Evolutionary conservation across 2,329 filamentous ascomycete species (phyloP).

Genomic region (Lachnellula suecica): DNA sequence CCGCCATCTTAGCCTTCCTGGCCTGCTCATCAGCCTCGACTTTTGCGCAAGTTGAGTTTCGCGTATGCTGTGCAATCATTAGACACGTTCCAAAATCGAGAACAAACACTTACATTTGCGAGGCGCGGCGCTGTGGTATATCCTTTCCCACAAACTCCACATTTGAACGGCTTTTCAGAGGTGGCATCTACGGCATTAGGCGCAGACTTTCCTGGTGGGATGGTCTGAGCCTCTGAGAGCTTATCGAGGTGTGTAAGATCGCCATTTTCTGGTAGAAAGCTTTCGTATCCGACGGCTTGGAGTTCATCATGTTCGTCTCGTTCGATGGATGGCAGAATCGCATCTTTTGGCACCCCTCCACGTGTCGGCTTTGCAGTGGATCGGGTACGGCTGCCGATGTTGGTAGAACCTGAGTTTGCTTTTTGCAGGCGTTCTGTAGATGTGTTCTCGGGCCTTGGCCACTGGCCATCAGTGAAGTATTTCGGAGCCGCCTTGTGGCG

Average conservation of each 20-base stretch:
- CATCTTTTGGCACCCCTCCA: not conserved
- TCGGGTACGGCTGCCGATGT: not conserved
- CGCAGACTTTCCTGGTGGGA: not conserved
- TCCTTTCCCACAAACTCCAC: not conserved
- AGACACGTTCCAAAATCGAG: not conserved
- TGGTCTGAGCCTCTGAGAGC: not conserved
- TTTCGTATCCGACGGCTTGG: not conserved
- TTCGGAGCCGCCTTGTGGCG: too few species aligned
- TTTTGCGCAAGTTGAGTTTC: not conserved
- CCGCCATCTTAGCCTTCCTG: constrained; percentile 1
- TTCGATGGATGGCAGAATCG: constrained; percentile 6
- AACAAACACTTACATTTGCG: not conserved
- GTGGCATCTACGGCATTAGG: not conserved
- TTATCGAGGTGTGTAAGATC: not conserved
- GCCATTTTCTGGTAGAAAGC: too few species aligned
- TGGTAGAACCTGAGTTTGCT: not conserved
- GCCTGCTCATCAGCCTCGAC: not conserved
- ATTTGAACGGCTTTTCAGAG: not conserved
- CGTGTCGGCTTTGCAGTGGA: not conserved
- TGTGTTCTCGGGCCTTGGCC: not conserved
- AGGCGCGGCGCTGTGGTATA: not conserved
- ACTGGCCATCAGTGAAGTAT: too few species aligned
- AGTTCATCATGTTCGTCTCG: not conserved
- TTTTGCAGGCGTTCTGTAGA: not conserved
- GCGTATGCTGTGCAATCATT: not conserved